Percentiles rank a stretch among this genome's conserved stretches.
phyloP scores from a whole-genome alignment of 257 asterid genomes.

The Catharanthus roseus region DNA sequence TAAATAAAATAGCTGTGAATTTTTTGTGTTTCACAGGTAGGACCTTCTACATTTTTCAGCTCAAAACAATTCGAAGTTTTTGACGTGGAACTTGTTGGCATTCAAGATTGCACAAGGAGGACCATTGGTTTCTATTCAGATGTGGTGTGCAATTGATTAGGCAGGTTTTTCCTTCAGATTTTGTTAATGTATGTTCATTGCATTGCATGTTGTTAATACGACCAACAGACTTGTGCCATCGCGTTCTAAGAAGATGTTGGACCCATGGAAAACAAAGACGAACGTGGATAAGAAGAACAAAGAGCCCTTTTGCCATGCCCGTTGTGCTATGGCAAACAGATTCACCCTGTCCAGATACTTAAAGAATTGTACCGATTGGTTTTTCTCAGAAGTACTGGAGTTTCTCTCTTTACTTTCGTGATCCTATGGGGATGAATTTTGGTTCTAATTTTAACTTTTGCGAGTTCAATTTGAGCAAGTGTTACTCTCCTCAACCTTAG shows the following conservation, averaged over 20 bases:
- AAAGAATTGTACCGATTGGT: too few relatives aligned
- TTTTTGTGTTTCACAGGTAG: constrained; percentile 51
- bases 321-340: too few relatives aligned
- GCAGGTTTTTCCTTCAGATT: neutral
- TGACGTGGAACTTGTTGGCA: constrained; percentile 70
- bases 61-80: constrained; percentile 90
- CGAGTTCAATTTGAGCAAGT: too few relatives aligned
- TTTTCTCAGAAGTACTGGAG: too few relatives aligned
- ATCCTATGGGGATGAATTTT: too few relatives aligned
- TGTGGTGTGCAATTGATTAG: constrained; percentile 61
- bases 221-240: neutral
- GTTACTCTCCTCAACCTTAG: too few relatives aligned
- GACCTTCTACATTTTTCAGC: constrained; percentile 96
- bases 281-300: neutral
- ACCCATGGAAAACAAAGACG: neutral
- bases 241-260: neutral
- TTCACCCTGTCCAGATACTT: too few relatives aligned
- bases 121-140: constrained; percentile 95
- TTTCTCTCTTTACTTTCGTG: too few relatives aligned
- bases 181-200: neutral
- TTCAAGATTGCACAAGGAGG: constrained; percentile 88
- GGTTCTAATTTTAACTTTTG: too few relatives aligned
- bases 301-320: neutral
- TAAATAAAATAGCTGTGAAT: neutral
- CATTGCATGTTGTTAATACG: too few relatives aligned